Evolutionary conservation across 768 basidiomycete genomes (phyloP).

Genomic region (Mycena haematopus): DNA sequence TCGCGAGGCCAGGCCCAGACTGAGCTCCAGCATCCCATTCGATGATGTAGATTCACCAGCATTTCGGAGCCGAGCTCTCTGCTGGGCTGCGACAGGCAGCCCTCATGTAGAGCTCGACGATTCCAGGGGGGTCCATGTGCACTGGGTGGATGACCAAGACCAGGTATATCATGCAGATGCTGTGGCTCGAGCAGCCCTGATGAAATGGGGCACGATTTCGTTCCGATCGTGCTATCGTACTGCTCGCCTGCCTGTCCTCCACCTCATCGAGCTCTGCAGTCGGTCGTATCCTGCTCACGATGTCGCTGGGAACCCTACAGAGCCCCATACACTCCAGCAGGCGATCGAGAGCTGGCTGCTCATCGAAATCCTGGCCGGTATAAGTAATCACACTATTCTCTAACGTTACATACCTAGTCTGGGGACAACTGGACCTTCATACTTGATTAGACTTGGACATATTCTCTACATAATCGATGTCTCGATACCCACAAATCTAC

Average conservation of each 20-base stretch:
- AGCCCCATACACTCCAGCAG: slow-evolving; percentile 9
- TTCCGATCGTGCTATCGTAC: slow-evolving; percentile 11
- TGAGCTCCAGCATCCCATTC: not conserved
- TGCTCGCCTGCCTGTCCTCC: slow-evolving; percentile 8
- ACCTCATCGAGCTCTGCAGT: slow-evolving; percentile 1
- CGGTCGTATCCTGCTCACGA: not conserved
- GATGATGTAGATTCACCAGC: not conserved
- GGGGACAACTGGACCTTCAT: no score
- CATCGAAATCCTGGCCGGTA: no score
- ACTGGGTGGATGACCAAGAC: not conserved
- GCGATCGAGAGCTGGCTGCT: not conserved
- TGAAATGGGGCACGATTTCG: slow-evolving; percentile 1
- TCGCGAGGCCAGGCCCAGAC: not conserved
- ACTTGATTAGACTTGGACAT: no score
- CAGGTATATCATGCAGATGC: not conserved
- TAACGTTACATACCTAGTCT: no score
- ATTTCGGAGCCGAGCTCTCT: slow-evolving; percentile 2
- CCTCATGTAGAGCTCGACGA: slow-evolving; percentile 1
- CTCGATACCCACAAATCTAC: no score
- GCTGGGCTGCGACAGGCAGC: not conserved
- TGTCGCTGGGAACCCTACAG: not conserved
- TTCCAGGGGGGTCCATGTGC: not conserved
- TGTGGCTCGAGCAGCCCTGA: not conserved
- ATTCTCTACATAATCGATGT: no score
- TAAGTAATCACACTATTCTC: no score